Conservation (phyloP, 2,329 filamentous ascomycete genomes). For the Fusarium kyushuense region DNA sequence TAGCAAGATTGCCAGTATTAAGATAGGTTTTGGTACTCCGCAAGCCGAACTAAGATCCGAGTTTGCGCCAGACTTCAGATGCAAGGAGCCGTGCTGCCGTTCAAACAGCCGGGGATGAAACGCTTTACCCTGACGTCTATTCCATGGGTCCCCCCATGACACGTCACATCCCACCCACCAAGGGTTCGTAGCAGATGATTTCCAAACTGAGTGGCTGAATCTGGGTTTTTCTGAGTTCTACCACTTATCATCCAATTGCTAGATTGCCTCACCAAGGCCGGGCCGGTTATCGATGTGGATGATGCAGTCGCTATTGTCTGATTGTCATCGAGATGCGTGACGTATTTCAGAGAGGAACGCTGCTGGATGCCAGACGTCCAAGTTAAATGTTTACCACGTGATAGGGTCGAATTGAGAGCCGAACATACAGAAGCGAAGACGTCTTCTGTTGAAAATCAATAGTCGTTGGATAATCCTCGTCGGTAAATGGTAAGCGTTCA, state of each 20-base stretch:
- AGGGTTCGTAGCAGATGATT: constrained; percentile 41
- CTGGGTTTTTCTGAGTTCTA: constrained; percentile 5
- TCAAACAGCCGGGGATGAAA: constrained; percentile 48
- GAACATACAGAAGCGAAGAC: not conserved
- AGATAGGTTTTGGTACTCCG: constrained; percentile 11
- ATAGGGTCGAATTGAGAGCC: not conserved
- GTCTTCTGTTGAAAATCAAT: constrained; percentile 19
- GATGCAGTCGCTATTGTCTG: not conserved
- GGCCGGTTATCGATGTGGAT: constrained; percentile 10
- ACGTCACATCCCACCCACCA: constrained; percentile 46
- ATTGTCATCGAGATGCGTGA: not conserved
- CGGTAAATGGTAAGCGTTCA: constrained; percentile 26
- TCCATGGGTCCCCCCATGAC: constrained; percentile 44
- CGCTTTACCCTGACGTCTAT: constrained; percentile 41
- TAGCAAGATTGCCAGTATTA: constrained; percentile 13
- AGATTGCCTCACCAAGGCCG: constrained; percentile 18
- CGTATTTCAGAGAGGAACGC: not conserved
- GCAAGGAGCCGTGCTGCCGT: constrained; percentile 42
- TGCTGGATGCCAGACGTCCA: not conserved
- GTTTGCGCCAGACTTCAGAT: constrained; percentile 30
- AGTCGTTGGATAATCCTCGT: not conserved
- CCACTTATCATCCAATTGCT: constrained; percentile 4
- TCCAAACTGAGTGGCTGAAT: constrained; percentile 23
- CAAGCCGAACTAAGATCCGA: constrained; percentile 38
- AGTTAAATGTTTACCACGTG: not conserved